Conservation (phyloP, 441 rosid genomes). For the Euphorbia schlechtendalii region DNA sequence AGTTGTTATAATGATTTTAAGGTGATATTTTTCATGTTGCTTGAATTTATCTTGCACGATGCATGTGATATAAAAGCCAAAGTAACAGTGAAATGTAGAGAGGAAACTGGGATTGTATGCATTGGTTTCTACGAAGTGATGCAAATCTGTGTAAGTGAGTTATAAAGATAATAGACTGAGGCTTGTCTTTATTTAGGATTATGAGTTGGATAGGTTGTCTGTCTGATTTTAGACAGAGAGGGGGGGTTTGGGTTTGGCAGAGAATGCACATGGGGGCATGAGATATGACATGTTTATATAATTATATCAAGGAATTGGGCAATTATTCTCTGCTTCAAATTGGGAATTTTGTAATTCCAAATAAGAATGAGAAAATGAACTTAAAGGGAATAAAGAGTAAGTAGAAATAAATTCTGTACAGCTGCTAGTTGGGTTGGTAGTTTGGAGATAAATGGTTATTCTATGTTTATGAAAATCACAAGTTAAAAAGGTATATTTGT, state of each 20-base stretch:
- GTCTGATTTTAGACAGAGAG: slow-evolving; percentile 6
- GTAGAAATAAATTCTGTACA: slow-evolving; percentile 19
- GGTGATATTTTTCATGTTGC: slow-evolving; percentile 11
- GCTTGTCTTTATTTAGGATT: slow-evolving; percentile 32
- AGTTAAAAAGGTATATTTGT: slow-evolving; percentile 35
- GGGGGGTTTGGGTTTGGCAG: slow-evolving; percentile 23
- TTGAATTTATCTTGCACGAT: slow-evolving; percentile 20
- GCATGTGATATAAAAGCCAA: slow-evolving; percentile 11
- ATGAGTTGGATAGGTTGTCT: slow-evolving; percentile 27
- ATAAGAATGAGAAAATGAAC: slow-evolving; percentile 21
- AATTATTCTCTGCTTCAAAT: slow-evolving; percentile 25
- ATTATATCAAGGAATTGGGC: slow-evolving; percentile 25
- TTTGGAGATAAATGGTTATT: slow-evolving; percentile 21
- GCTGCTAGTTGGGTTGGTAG: slow-evolving; percentile 19
- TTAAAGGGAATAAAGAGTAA: neutral
- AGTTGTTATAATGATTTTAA: slow-evolving; percentile 19
- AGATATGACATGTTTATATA: slow-evolving; percentile 26
- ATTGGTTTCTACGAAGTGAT: slow-evolving; percentile 28
- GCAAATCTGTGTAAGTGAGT: slow-evolving; percentile 30
- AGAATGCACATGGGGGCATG: slow-evolving; percentile 38
- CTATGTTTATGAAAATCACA: slow-evolving; percentile 29
- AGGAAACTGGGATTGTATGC: slow-evolving; percentile 36
- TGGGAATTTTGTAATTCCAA: slow-evolving; percentile 33
- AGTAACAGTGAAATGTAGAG: neutral
- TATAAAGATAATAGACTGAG: slow-evolving; percentile 26